Conservation (phyloP, 1,284 basidiomycete species). For the Ganoderma multipileum region DNA sequence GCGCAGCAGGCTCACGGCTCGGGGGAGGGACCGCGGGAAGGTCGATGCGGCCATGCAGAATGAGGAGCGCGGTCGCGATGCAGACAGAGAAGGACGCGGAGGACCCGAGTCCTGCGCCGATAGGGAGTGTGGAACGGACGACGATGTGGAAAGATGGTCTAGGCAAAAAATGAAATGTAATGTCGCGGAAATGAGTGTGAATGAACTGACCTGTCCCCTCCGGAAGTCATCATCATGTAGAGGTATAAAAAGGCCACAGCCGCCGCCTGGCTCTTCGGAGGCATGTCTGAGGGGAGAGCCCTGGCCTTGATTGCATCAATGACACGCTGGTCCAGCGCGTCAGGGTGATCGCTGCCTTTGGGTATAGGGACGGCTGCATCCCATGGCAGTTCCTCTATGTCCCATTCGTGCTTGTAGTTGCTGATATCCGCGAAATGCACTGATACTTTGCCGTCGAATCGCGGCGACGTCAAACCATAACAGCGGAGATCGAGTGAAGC, state of each 20-base stretch:
- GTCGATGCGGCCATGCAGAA: slow-evolving; percentile 69
- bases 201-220: slow-evolving; percentile 58
- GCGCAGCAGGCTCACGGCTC: slow-evolving; percentile 43
- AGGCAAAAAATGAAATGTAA: neutral
- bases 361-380: slow-evolving; percentile 64
- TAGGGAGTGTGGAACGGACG: slow-evolving; percentile 93
- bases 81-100: slow-evolving; percentile 96
- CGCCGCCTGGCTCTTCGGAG: slow-evolving; percentile 68
- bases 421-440: slow-evolving; percentile 86
- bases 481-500: slow-evolving; percentile 96
- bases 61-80: slow-evolving; percentile 81
- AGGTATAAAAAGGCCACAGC: slow-evolving; percentile 92
- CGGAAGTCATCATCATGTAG: slow-evolving; percentile 82
- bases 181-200: neutral
- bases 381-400: slow-evolving; percentile 88
- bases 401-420: slow-evolving; percentile 84
- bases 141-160: slow-evolving; percentile 83
- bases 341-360: slow-evolving; percentile 63
- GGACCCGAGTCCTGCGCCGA: slow-evolving; percentile 97
- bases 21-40: slow-evolving; percentile 58
- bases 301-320: slow-evolving; percentile 70
- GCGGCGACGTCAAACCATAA: slow-evolving; percentile 85
- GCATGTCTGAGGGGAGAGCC: slow-evolving; percentile 54
- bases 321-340: slow-evolving; percentile 73
- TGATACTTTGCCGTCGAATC: slow-evolving; percentile 77